Evolutionary conservation across 2,329 filamentous ascomycete species (phyloP), one percentile per base, ranked within the genome.

Genomic region (Cercospora citrullina): DNA sequence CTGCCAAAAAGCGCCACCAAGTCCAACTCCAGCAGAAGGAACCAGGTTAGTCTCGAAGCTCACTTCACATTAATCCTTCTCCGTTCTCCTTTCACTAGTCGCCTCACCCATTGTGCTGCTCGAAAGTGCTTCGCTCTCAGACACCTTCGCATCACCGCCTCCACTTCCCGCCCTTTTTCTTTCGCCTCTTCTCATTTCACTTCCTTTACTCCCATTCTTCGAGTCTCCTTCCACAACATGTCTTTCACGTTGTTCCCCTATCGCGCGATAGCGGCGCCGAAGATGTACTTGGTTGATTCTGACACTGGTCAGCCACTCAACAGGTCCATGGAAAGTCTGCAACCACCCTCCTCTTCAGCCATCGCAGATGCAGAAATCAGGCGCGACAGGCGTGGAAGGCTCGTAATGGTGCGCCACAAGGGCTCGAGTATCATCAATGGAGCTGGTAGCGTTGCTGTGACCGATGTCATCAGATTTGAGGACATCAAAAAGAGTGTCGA

Each of bases 291-390:
- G 12, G 66, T 75, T 36, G 73, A 75, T 66, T 71, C 75, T 77
- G 72, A 77, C 72, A 76, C 73, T 31, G 69, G 71, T 51, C 66
- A 76, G 75, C 74, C 72, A 53, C 63, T 73, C 61, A 53, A 60
- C 45, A 71, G 67, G 39, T 61, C 65, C 5, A 59, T 64, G n/a
- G 66, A n/a, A 7, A 66, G 7, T 16, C 5, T 48, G 16, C 60
- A 33, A 7, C 7, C 30, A 7, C 31, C 63, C 21, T 57, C 59
- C 23, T 59, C 71, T 60, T 69, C 73, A 16, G 73, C 73, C 66
- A 73, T 72, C 63, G 72, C 73, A 45, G 63, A 66, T 33, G 48
- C 57, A 14, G 67, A 68, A 18, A 67, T 77, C 63, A 69, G 71
- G 63, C 73, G 72, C 33, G 69, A 74, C 60, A 70, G 67, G 36